Evolutionary conservation across 352 stramenopile genomes (phyloP).

Genomic region (Aphanomyces stellatus): DNA sequence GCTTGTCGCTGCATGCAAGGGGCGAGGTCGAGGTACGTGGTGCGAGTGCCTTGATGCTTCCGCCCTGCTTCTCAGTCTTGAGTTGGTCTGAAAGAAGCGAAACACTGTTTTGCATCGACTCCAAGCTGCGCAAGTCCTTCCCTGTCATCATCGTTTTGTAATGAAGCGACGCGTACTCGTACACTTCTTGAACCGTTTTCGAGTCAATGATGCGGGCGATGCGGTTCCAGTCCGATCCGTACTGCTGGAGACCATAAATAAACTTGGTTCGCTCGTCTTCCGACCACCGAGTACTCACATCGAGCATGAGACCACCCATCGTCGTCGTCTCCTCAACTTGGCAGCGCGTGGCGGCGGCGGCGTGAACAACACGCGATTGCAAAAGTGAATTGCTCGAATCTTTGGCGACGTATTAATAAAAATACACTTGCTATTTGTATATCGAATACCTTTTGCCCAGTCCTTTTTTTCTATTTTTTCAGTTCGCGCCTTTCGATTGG

Average conservation of each 20-base stretch:
- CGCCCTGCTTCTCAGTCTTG: background rate
- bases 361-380: background rate
- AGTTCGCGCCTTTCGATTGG: background rate
- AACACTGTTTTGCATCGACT: conserved; percentile 10
- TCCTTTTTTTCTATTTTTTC: conserved; percentile 14
- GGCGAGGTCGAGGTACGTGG: too few species aligned
- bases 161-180: conserved; percentile 17
- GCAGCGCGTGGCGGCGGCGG: background rate
- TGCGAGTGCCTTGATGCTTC: background rate
- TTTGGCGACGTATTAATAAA: background rate
- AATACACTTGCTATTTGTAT: conserved; percentile 6
- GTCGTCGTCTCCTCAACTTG: background rate
- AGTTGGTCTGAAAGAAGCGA: background rate
- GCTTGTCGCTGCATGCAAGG: too few species aligned
- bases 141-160: conserved; percentile 20
- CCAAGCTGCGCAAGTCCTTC: conserved; percentile 16
- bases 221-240: conserved; percentile 17
- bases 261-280: conserved; percentile 19
- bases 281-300: background rate
- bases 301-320: background rate
- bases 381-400: conserved; percentile 4
- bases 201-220: conserved; percentile 15
- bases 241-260: background rate
- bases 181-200: conserved; percentile 20
- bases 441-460: background rate